Base-by-base conservation (phyloP, 805 yeast species). In the Isabelozyma pseudorhagii region DNA sequence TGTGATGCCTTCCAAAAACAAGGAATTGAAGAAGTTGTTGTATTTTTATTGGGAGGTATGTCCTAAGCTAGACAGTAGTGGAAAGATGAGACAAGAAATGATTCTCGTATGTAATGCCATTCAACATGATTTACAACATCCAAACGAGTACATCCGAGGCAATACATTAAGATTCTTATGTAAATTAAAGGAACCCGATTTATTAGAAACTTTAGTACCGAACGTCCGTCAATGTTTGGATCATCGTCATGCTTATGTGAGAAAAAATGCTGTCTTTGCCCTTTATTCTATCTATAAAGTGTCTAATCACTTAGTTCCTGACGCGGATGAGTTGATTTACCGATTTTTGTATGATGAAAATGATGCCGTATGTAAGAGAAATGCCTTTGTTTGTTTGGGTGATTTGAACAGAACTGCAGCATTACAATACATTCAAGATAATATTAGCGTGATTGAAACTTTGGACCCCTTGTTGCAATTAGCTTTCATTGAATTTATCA, bases 31-130 rank as follows among this genome's bases (percentile, higher is more conserved):
- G 78, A 94, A 92, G 70, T 78, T 94, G 64, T 77, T 96, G 55
- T 94, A 93, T 63, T 89, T 90, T 62, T 94, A 94, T 75, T 94
- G 98, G 98, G 99, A 94, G 70, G 89, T 93, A 49, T 96, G 97
- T 65, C 96, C 97, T 49, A 96, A 96, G 71, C 76, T 87, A 56
- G 96, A 90, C 59, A 76, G 79, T 38, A 87, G 87, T 47, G 98
- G 98, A 4, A 90, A 89, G 68, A 81, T 96, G 78, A 89, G 89
- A 72, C 98, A 93, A 68, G 99, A 94, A 74, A 94, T 94, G 98
- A 93, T 96, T 70, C 82, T 94, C 55, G 98, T 93, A 46, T 94
- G 98, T 75, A 96, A 96, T 68, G 97, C 98, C 47, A 90, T 94
- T 62, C 96, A 94, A 70, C 92, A 91, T 69, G 99, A 94, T 67